Conservation (phyloP, 2,329 filamentous ascomycete genomes). For the Scedosporium dehoogii region DNA sequence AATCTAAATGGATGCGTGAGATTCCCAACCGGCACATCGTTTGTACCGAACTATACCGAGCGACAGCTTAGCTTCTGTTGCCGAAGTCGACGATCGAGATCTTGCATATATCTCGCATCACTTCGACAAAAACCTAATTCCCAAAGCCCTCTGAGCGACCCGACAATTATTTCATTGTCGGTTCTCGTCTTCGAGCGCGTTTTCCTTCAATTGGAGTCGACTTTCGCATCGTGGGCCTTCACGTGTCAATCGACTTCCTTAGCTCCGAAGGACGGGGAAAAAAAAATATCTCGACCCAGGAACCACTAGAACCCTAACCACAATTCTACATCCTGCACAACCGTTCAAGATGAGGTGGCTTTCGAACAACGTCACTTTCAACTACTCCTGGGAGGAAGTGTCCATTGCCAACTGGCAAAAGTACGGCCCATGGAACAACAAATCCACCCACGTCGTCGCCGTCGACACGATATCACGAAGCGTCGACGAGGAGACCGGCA, state of each 20-base stretch:
- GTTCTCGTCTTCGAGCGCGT: neutral
- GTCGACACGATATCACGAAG: constrained; percentile 80
- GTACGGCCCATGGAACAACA: constrained; percentile 98
- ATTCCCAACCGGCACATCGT: neutral
- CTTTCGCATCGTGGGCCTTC: neutral
- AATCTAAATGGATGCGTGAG: neutral
- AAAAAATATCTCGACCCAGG: neutral
- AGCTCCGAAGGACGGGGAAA: neutral
- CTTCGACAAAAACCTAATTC: neutral
- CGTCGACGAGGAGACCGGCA: constrained; percentile 46
- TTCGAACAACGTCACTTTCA: constrained; percentile 76
- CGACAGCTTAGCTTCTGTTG: neutral
- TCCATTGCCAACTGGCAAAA: constrained; percentile 97
- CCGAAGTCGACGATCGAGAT: neutral
- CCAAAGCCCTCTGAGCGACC: neutral
- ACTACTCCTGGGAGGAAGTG: constrained; percentile 98
- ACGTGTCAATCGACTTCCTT: neutral
- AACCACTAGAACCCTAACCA: neutral
- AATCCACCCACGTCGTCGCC: constrained; percentile 90
- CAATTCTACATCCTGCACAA: neutral
- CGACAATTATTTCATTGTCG: neutral
- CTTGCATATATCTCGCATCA: neutral
- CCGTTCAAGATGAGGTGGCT: constrained; percentile 76
- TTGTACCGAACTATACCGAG: neutral
- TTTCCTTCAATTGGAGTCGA: neutral